phyloP scores from a whole-genome alignment of 2,329 filamentous ascomycete species.

The Conoideocrella luteorostrata region DNA sequence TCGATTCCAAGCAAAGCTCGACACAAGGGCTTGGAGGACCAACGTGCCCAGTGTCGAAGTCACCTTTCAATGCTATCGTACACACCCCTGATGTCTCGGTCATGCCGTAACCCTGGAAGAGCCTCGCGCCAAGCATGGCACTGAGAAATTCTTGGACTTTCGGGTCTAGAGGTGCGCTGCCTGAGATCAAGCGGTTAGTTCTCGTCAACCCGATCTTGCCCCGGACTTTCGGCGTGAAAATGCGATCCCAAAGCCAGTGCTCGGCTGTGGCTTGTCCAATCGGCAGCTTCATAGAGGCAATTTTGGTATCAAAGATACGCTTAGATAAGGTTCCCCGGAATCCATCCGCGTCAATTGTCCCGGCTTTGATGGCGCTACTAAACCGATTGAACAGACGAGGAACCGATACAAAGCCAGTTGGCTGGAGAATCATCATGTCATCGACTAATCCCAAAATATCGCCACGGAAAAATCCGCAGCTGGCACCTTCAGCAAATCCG shows the following conservation, averaged over 20 bases:
- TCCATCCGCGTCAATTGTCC: slow-evolving; percentile 72
- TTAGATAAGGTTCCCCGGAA: slow-evolving; percentile 74
- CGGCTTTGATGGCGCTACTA: slow-evolving; percentile 70
- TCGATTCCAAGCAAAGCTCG: slow-evolving; percentile 77
- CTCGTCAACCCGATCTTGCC: slow-evolving; percentile 74
- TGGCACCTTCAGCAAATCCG: slow-evolving; percentile 62
- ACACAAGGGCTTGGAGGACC: slow-evolving; percentile 61
- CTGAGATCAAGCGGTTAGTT: slow-evolving; percentile 68
- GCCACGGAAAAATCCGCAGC: slow-evolving; percentile 89
- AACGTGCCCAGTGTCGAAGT: slow-evolving; percentile 74
- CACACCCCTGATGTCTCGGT: slow-evolving; percentile 86
- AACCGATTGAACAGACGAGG: slow-evolving; percentile 89
- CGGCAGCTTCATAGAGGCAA: slow-evolving; percentile 66
- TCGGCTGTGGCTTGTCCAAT: slow-evolving; percentile 66
- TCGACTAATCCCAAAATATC: slow-evolving; percentile 81
- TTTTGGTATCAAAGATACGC: slow-evolving; percentile 73
- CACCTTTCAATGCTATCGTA: slow-evolving; percentile 60
- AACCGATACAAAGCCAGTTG: slow-evolving; percentile 82
- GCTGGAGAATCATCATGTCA: slow-evolving; percentile 80
- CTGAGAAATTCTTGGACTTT: slow-evolving; percentile 82
- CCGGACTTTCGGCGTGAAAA: slow-evolving; percentile 85
- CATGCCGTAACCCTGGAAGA: slow-evolving; percentile 85
- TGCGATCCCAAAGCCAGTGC: slow-evolving; percentile 72
- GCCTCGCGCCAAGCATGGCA: slow-evolving; percentile 69
- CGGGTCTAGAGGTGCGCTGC: slow-evolving; percentile 86